Conservation (phyloP, 257 asterid genomes). For the Coffea eugenioides region DNA sequence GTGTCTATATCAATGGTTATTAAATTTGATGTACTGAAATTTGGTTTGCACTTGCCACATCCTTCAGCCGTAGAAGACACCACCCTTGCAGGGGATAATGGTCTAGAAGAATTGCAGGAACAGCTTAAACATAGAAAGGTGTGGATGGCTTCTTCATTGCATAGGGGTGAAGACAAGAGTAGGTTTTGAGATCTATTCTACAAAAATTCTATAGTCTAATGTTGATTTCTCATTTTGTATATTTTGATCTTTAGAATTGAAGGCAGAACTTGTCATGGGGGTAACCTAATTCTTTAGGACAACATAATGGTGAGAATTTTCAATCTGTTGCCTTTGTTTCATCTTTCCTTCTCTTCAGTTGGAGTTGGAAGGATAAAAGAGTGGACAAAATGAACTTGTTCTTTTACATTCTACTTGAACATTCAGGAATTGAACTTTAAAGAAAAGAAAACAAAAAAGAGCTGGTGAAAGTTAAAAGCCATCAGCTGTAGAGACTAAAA, state of each 20-base stretch:
- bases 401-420: background rate
- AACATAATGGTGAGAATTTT: background rate
- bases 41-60: background rate
- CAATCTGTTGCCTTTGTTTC: background rate
- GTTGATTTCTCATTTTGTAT: background rate
- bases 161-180: conserved; percentile 87
- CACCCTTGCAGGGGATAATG: conserved; percentile 34
- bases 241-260: background rate
- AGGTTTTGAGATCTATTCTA: conserved; percentile 3
- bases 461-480: background rate
- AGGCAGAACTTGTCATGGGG: no score
- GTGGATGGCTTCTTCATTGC: conserved; percentile 97
- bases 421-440: background rate
- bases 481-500: background rate
- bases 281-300: background rate
- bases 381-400: background rate
- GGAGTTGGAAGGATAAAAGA: background rate
- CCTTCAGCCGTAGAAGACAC: conserved; percentile 49
- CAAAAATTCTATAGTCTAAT: background rate
- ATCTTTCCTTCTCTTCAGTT: background rate
- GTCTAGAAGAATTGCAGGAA: conserved; percentile 45
- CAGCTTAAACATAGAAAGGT: conserved; percentile 60
- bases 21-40: background rate
- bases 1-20: background rate
- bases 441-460: background rate